Conservation (phyloP, 352 stramenopile species). For the Phytophthora pistaciae region DNA sequence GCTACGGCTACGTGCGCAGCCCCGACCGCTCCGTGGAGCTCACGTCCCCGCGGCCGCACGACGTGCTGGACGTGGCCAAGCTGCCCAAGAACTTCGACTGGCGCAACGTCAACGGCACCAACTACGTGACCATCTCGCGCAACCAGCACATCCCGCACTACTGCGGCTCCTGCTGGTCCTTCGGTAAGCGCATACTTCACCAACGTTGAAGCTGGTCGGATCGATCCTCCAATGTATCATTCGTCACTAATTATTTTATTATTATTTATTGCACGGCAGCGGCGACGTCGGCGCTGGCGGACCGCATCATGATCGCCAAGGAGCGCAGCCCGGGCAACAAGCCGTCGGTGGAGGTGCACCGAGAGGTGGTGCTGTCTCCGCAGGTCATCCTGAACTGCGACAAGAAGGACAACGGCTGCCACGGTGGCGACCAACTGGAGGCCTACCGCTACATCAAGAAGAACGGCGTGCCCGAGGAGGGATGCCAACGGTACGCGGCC, state of each 20-base stretch:
- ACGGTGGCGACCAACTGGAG: slow-evolving; percentile 92
- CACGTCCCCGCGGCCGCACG: slow-evolving; percentile 69
- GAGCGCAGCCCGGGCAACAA: slow-evolving; percentile 60
- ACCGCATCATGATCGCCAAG: slow-evolving; percentile 89
- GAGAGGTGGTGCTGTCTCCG: slow-evolving; percentile 84
- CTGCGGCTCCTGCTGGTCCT: slow-evolving; percentile 91
- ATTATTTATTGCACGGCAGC: slow-evolving; percentile 40
- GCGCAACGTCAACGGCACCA: slow-evolving; percentile 86
- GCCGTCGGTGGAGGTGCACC: slow-evolving; percentile 66
- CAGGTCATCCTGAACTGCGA: slow-evolving; percentile 93
- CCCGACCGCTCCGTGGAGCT: slow-evolving; percentile 73
- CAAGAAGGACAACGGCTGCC: slow-evolving; percentile 88
- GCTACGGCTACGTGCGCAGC: slow-evolving; percentile 81
- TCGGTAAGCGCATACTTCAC: slow-evolving; percentile 46
- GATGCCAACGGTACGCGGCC: slow-evolving; percentile 94
- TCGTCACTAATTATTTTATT: slow-evolving; percentile 3
- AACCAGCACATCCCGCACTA: slow-evolving; percentile 92
- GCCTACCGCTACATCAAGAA: slow-evolving; percentile 95
- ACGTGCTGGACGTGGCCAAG: slow-evolving; percentile 65
- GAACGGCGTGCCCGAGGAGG: slow-evolving; percentile 94
- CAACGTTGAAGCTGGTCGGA: slow-evolving; percentile 19
- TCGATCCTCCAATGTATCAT: slow-evolving; percentile 4
- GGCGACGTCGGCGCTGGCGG: slow-evolving; percentile 85
- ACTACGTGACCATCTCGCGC: slow-evolving; percentile 84
- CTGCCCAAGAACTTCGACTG: slow-evolving; percentile 96